These are phyloP conservation scores for Cyclostephanos tholiformis DNA, from an alignment of 108 stramenopile species.

Conservation along the genomic window DNA sequence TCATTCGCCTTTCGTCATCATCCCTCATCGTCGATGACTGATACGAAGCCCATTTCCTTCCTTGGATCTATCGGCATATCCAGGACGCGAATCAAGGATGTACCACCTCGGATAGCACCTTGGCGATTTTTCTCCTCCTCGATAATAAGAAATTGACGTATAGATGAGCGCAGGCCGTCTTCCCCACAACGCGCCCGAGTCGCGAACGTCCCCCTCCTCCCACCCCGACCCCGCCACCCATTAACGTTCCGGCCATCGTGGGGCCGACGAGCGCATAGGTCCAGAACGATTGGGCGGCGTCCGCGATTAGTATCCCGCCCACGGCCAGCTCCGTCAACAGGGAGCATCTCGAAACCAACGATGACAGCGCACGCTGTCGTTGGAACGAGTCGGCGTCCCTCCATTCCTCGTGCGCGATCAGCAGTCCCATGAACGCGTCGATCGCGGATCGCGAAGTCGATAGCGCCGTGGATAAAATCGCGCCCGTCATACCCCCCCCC, in stretches of 20 bases:
- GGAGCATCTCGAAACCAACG: constrained; percentile 61
- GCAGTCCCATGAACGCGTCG: constrained; percentile 75
- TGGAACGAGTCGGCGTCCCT: constrained; percentile 61
- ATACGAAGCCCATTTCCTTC: no score
- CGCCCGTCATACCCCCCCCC: constrained; percentile 19
- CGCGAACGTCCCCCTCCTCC: constrained; percentile 28
- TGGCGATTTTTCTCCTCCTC: constrained; percentile 57
- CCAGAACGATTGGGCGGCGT: constrained; percentile 55
- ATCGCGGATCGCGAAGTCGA: constrained; percentile 35
- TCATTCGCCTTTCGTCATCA: no score
- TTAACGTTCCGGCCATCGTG: neutral
- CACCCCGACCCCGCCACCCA: neutral
- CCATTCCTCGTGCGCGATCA: constrained; percentile 64
- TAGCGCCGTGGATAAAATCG: constrained; percentile 27
- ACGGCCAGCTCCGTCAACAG: constrained; percentile 63
- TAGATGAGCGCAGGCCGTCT: constrained; percentile 60
- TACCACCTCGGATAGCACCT: neutral
- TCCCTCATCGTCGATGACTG: no score
- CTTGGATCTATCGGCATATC: no score
- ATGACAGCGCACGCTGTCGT: constrained; percentile 72
- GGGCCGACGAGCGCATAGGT: constrained; percentile 23
- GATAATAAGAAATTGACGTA: constrained; percentile 75
- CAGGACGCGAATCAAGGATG: no score
- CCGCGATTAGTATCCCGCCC: constrained; percentile 57
- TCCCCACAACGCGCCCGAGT: constrained; percentile 42